Base-by-base conservation (phyloP, 2,329 filamentous ascomycete species). In the Diaporthe caulivora region DNA sequence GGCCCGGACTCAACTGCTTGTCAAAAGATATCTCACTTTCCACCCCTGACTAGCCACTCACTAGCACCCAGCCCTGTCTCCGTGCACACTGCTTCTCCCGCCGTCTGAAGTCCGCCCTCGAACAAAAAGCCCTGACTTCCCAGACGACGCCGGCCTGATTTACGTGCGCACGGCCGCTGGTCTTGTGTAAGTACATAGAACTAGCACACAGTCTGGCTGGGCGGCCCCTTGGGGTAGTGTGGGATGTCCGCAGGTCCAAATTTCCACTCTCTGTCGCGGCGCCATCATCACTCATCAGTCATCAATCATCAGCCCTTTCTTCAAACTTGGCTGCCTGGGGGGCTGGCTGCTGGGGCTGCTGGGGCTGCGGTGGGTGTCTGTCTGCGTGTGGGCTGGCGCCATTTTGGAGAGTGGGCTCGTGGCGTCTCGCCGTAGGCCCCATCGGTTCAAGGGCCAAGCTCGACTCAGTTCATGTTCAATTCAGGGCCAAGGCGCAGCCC, bases 361-460 rank as follows among this genome's bases (percentile, higher is more conserved):
- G 29, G 29, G 29, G 54, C 29, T 37, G 55, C 21, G 6, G 37
- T 40, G 37, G 6, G 37, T 40, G 37, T 40, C 37, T 10, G 37
- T 10, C 7, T 40, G 37, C 13, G 7, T 5, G 57, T 42, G 57
- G 57, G 57, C 57, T 60, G 57, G 57, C 37, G 37, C 57, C 21
- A 60, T 60, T 60, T 17, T 44, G 26, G 18, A 6, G 11, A 58
- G 42, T n/a, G 47, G 47, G 13, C 60, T 49, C 60, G 29, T 65
- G 60, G 60, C 60, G 60, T 51, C 60, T 65, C 60, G 60, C 60
- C 60, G 58, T 62, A 62, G 40, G 8, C 58, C 37, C 57, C 24
- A 29, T 62, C 57, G 37, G 57, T 62, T 10, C 37, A 40, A 21
- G 21, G 24, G 24, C 24, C 51, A 53, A 53, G 17, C 29, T 53